phyloP scores from a whole-genome alignment of 345 rosid genomes.

The Cardamine resedifolia region DNA sequence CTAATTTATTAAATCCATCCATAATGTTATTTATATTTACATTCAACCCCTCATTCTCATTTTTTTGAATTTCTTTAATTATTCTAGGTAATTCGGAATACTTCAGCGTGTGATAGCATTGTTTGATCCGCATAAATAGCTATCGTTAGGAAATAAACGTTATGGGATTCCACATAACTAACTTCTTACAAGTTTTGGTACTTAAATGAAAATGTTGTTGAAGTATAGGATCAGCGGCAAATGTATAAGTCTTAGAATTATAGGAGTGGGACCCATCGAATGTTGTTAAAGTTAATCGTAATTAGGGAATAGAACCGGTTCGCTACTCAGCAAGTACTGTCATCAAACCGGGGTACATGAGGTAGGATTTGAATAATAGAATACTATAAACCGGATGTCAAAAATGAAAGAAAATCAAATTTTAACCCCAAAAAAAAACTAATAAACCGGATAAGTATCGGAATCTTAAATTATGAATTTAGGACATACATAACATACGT shows the following conservation, averaged over 20 bases:
- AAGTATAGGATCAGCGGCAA: constrained; percentile 2
- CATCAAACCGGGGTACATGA: constrained; percentile 8
- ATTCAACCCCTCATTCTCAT: background rate
- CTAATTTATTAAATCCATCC: background rate
- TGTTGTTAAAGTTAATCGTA: background rate
- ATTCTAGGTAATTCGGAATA: background rate
- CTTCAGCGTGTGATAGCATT: background rate
- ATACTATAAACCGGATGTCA: background rate
- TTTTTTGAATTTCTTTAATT: background rate
- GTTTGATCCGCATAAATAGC: background rate
- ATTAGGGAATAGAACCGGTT: constrained; percentile 16
- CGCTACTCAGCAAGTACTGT: background rate
- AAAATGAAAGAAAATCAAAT: too few species aligned
- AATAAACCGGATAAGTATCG: background rate
- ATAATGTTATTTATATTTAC: background rate
- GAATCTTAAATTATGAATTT: background rate
- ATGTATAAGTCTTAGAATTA: background rate
- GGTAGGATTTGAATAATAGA: background rate
- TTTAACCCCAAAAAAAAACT: too few species aligned
- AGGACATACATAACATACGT: background rate
- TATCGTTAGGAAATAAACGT: background rate
- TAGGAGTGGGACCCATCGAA: background rate
- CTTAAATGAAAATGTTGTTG: background rate
- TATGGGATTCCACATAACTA: background rate
- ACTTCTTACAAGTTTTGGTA: background rate